Evolutionary conservation across 768 basidiomycete species (phyloP).

Genomic region (Podaxis sp.): DNA sequence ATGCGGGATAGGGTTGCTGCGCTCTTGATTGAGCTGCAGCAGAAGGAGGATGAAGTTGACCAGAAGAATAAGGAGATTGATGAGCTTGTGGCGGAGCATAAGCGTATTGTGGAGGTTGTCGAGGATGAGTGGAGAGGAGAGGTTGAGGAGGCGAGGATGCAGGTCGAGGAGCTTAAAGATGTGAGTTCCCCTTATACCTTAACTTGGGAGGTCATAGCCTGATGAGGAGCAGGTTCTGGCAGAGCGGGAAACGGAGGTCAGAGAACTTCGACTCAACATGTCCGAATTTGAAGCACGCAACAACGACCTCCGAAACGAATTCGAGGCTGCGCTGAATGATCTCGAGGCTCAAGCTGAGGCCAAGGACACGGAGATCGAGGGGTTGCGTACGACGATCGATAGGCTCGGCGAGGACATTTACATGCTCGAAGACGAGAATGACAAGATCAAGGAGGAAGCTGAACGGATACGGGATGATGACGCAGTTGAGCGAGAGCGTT

Average conservation of each 20-base stretch:
- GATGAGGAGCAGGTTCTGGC: constrained; percentile 54
- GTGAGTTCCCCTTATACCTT: too few relatives aligned
- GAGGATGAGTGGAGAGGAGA: constrained; percentile 89
- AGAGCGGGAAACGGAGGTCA: constrained; percentile 78
- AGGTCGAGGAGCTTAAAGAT: constrained; percentile 78
- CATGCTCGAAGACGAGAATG: constrained; percentile 79
- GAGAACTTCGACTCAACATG: constrained; percentile 69
- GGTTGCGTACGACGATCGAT: constrained; percentile 75
- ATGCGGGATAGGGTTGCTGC: constrained; percentile 77
- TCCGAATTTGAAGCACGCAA: constrained; percentile 74
- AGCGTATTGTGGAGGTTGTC: constrained; percentile 66
- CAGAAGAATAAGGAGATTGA: constrained; percentile 75
- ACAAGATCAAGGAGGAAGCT: constrained; percentile 17
- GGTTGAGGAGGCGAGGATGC: constrained; percentile 74
- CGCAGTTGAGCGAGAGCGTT: constrained; percentile 61
- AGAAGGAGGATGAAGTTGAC: constrained; percentile 86
- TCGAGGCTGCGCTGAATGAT: constrained; percentile 71
- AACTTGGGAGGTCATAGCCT: too few relatives aligned
- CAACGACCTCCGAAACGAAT: constrained; percentile 68
- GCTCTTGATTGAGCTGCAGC: constrained; percentile 77
- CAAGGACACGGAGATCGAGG: constrained; percentile 76
- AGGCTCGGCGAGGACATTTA: constrained; percentile 80
- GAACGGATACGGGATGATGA: constrained; percentile 63
- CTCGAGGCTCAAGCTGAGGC: constrained; percentile 76
- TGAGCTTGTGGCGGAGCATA: constrained; percentile 73